Evolutionary conservation across 108 stramenopile genomes (phyloP), one percentile per base, ranked within the genome.

Genomic region (Nitzschia sp.): DNA sequence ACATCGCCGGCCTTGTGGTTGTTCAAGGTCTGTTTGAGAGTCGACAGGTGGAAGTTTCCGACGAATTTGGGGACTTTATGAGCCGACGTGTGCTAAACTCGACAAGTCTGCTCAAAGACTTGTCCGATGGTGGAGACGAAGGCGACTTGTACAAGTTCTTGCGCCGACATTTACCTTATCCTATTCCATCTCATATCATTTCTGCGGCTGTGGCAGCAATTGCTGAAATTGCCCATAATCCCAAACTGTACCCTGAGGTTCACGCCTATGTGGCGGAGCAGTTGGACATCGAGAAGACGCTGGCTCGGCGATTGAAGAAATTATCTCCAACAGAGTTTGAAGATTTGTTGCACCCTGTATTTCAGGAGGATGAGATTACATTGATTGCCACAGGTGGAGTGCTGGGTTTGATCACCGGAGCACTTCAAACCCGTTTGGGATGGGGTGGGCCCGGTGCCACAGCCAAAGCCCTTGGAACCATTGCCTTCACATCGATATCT

Each of bases 291-390:
- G 70, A 80, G 51, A 82, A 66, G 56, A 95, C 93, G 26, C 77
- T 97, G 48, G 71, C 82, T 38, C 65, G 78, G 48, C 78, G 84
- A 37, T 78, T 97, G 80, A 86, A 86, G 65, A 57, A 55, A 15
- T 40, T 97, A 53, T 74, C 86, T 8, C 77, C 91, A n/a, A 57
- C 65, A 5, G 91, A 95, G 22, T 97, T 97, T 80, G 89, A 90
- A 77, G 84, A 90, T 62, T 71, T 96, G 12, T 71, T 96, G 26
- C 96, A 96, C 59, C 95, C 96, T 14, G 92, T 93, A 39, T 97
- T 97, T 75, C 87, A 97, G 76, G 93, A 93, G 68, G 96, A 97
- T 67, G 96, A 97, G 83, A 85, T 86, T 37, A 84, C 92, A 55
- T 81, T 97, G 24, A 95, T 97, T 67, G 57, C 92, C 8, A 88